phyloP scores from a whole-genome alignment of 225 moss, liverwort and hornwort species.

The Bryoerythrophyllum caledonicum region DNA sequence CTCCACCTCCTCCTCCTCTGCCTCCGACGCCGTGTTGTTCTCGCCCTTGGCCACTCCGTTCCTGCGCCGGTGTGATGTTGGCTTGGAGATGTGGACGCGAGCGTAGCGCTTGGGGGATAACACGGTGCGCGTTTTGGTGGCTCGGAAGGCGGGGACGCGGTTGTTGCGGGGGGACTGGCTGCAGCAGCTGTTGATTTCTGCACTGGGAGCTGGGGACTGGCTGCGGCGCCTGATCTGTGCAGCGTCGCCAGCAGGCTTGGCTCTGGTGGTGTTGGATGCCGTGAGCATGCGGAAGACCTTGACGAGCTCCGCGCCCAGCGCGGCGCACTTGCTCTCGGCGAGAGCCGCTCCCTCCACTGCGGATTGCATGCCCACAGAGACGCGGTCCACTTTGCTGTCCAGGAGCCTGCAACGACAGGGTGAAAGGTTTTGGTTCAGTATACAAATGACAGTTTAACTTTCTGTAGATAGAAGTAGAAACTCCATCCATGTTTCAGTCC shows the following conservation, averaged over 20 bases:
- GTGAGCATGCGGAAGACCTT: slow-evolving; percentile 95
- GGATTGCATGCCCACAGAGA: slow-evolving; percentile 67
- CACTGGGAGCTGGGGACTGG: slow-evolving; percentile 14
- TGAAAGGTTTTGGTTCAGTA: too few relatives aligned
- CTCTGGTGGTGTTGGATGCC: slow-evolving; percentile 25
- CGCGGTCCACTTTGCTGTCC: slow-evolving; percentile 86
- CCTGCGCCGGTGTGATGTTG: slow-evolving; percentile 4
- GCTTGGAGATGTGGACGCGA: slow-evolving; percentile 38
- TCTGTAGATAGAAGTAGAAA: too few relatives aligned
- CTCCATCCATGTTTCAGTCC: too few relatives aligned
- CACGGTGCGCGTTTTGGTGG: slow-evolving; percentile 14
- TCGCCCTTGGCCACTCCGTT: slow-evolving; percentile 32
- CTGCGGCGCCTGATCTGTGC: slow-evolving; percentile 11
- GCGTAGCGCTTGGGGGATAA: slow-evolving; percentile 42
- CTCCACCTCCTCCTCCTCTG: not conserved
- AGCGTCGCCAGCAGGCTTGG: not conserved
- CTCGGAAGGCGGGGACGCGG: not conserved
- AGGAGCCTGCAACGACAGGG: slow-evolving; percentile 53
- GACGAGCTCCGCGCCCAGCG: slow-evolving; percentile 83
- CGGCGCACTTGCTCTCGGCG: slow-evolving; percentile 88
- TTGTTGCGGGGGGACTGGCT: slow-evolving; percentile 33
- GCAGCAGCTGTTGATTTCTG: slow-evolving; percentile 20
- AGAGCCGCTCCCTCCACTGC: slow-evolving; percentile 85
- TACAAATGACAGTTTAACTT: too few relatives aligned
- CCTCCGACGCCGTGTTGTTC: slow-evolving; percentile 32